These are phyloP conservation scores for Xylona heveae DNA, from an alignment of 495 filamentous ascomycete genomes.

Conservation along the genomic window DNA sequence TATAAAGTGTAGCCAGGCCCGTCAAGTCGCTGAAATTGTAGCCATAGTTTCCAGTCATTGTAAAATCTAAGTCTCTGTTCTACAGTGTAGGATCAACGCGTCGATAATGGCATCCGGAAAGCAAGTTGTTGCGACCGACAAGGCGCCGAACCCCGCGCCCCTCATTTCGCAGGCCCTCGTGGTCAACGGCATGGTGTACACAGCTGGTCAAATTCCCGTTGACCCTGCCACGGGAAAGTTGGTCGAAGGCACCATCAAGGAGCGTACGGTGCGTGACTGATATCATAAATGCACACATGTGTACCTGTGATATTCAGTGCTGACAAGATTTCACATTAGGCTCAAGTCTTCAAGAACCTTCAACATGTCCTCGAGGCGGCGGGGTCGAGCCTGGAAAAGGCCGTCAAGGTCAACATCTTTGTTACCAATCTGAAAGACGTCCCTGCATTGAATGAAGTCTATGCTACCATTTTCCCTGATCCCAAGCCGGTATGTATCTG, in stretches of 20 bases:
- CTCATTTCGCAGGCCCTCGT: neutral
- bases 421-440: constrained; percentile 1
- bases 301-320: neutral
- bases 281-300: neutral
- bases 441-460: constrained; percentile 1
- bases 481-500: neutral
- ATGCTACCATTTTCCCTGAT: neutral
- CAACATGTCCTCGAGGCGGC: neutral
- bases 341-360: constrained; percentile 1
- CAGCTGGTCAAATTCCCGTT: neutral
- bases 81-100: neutral
- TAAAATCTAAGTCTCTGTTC: neutral
- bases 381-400: constrained; percentile 1
- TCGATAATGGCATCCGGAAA: constrained; percentile 1
- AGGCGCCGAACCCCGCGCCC: neutral
- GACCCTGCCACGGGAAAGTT: constrained; percentile 1
- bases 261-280: no score
- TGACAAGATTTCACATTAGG: neutral
- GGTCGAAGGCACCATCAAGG: neutral
- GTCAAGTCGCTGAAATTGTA: no score
- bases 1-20: no score
- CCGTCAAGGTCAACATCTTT: constrained; percentile 3
- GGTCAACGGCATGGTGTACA: constrained; percentile 1
- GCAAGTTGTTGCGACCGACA: neutral
- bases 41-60: neutral